A percentile compares a stretch with the other conserved stretches of the same genome.
Conservation (phyloP, 2,329 filamentous ascomycete genomes). For the Escovopsis sp. region DNA sequence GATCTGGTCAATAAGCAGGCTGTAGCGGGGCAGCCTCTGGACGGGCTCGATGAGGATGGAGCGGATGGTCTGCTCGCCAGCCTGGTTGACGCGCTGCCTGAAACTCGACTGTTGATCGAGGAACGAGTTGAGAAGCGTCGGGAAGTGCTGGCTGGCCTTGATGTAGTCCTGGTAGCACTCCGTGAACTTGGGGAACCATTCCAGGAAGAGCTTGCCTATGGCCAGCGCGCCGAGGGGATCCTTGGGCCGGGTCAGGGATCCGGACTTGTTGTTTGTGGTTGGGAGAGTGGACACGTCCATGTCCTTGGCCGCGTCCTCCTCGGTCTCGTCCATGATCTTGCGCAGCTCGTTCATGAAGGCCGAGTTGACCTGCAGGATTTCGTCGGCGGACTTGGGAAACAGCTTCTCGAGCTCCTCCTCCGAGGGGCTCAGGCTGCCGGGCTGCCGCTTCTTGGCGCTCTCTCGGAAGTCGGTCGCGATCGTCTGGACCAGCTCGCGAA, state of each 20-base stretch:
- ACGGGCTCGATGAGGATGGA: slow-evolving; percentile 94
- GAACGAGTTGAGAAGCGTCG: slow-evolving; percentile 63
- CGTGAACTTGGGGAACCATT: slow-evolving; percentile 88
- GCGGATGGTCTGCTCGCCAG: slow-evolving; percentile 78
- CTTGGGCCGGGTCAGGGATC: slow-evolving; percentile 31
- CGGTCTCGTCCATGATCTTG: slow-evolving; percentile 64
- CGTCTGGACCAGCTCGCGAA: slow-evolving; percentile 67
- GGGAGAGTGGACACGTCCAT: slow-evolving; percentile 43
- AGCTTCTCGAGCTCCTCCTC: slow-evolving; percentile 57
- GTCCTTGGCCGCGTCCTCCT: slow-evolving; percentile 63
- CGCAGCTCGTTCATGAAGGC: slow-evolving; percentile 65
- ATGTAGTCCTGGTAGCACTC: slow-evolving; percentile 91
- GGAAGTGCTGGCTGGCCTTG: slow-evolving; percentile 74
- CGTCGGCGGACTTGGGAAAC: slow-evolving; percentile 67
- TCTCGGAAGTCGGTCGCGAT: slow-evolving; percentile 68
- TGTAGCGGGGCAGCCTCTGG: slow-evolving; percentile 85
- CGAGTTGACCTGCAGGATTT: slow-evolving; percentile 69
- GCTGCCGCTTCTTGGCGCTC: slow-evolving; percentile 42
- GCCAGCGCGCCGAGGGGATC: slow-evolving; percentile 66
- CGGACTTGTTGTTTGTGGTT: slow-evolving; percentile 24
- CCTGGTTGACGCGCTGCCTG: slow-evolving; percentile 61
- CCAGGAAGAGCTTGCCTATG: slow-evolving; percentile 66
- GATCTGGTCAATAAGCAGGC: slow-evolving; percentile 91
- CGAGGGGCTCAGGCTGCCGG: slow-evolving; percentile 53
- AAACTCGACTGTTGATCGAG: slow-evolving; percentile 72